A percentile compares a stretch with the other conserved stretches of the same genome.
phyloP scores from a whole-genome alignment of 495 filamentous ascomycete species.

The Annulohypoxylon bovei region DNA sequence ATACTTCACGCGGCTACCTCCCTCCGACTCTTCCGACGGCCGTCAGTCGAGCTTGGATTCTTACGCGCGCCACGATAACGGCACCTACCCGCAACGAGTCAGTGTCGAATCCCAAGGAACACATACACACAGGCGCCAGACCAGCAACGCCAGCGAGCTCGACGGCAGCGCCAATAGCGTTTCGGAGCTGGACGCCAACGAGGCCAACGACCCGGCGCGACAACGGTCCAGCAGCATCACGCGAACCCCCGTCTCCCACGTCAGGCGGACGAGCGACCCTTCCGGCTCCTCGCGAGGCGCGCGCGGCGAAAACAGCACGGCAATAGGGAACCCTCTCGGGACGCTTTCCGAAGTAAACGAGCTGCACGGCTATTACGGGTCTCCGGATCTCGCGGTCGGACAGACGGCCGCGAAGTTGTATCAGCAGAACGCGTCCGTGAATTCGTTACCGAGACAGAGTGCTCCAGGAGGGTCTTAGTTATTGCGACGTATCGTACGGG shows the following conservation, averaged over 20 bases:
- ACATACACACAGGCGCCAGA: slow-evolving; percentile 47
- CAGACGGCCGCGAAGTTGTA: slow-evolving; percentile 23
- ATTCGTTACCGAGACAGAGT: background rate
- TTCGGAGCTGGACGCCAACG: slow-evolving; percentile 43
- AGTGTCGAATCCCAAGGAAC: slow-evolving; percentile 47
- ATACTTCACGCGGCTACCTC: slow-evolving; percentile 2
- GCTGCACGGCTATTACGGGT: slow-evolving; percentile 51
- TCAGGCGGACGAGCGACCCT: slow-evolving; percentile 31
- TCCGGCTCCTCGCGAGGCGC: slow-evolving; percentile 12
- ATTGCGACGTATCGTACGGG: no score
- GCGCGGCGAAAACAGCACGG: background rate
- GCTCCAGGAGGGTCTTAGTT: background rate
- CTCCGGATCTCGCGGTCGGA: slow-evolving; percentile 32
- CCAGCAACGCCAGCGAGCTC: slow-evolving; percentile 54
- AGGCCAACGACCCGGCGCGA: slow-evolving; percentile 24
- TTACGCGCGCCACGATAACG: slow-evolving; percentile 45
- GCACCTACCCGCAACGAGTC: slow-evolving; percentile 30
- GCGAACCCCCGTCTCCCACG: slow-evolving; percentile 3
- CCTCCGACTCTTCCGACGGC: slow-evolving; percentile 32
- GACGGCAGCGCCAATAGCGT: slow-evolving; percentile 45
- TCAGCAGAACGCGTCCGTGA: background rate
- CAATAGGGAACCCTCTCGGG: slow-evolving; percentile 35
- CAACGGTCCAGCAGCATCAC: slow-evolving; percentile 34
- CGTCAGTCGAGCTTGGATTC: slow-evolving; percentile 50
- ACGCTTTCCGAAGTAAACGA: slow-evolving; percentile 47